phyloP scores from a whole-genome alignment of 441 rosid species.

The Arabidopsis hybrid region DNA sequence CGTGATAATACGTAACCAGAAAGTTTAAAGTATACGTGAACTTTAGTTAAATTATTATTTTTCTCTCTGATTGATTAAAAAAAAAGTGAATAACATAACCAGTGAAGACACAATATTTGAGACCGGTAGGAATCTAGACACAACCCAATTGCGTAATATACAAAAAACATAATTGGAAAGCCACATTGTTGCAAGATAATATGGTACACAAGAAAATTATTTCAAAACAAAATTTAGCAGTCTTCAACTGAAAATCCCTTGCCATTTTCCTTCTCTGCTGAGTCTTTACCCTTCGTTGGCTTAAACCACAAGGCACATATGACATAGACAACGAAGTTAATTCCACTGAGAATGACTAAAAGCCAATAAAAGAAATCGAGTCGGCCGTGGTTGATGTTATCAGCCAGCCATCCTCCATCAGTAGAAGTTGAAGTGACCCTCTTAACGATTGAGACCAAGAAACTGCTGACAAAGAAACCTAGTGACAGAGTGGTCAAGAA shows the following conservation, averaged over 20 bases:
- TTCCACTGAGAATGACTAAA: constrained; percentile 53
- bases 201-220: constrained; percentile 24
- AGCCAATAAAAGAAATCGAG: constrained; percentile 66
- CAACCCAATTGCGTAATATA: constrained; percentile 25
- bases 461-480: constrained; percentile 62
- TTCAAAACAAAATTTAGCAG: constrained; percentile 47
- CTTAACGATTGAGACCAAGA: constrained; percentile 58
- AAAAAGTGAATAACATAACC: constrained; percentile 9
- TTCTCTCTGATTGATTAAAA: not conserved
- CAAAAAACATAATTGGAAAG: constrained; percentile 10
- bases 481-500: constrained; percentile 67
- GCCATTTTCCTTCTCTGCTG: constrained; percentile 50
- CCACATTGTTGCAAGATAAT: constrained; percentile 11
- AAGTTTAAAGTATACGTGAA: not conserved
- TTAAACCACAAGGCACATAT: constrained; percentile 61
- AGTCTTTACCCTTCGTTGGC: constrained; percentile 52
- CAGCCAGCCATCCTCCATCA: constrained; percentile 57
- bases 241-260: constrained; percentile 53
- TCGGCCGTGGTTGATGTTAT: constrained; percentile 59
- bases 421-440: constrained; percentile 44
- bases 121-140: constrained; percentile 21
- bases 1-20: not conserved
- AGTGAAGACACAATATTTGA: constrained; percentile 20
- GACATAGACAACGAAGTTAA: constrained; percentile 54
- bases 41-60: not conserved